These are phyloP conservation scores for Lentinus brumalis DNA, from an alignment of 768 basidiomycete genomes.

Conservation along the genomic window DNA sequence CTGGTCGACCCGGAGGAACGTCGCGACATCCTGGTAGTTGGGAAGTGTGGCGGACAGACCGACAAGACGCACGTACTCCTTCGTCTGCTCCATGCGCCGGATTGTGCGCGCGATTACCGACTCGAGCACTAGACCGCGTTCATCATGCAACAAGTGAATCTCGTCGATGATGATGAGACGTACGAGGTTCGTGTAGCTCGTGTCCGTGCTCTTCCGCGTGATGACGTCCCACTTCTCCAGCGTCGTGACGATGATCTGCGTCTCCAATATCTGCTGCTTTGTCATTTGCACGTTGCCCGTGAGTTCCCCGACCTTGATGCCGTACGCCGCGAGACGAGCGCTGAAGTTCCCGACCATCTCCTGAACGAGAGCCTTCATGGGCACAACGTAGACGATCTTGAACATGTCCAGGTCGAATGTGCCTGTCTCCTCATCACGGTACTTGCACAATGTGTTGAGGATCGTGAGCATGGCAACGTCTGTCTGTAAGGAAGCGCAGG, in stretches of 20 bases:
- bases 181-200: constrained; percentile 95
- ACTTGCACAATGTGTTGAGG: constrained; percentile 84
- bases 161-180: constrained; percentile 97
- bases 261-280: constrained; percentile 94
- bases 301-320: constrained; percentile 89
- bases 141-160: constrained; percentile 96
- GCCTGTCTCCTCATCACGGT: constrained; percentile 79
- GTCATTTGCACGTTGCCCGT: constrained; percentile 99
- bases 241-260: constrained; percentile 97
- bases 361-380: constrained; percentile 99
- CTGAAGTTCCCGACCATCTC: constrained; percentile 98
- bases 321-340: constrained; percentile 66
- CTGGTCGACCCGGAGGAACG: constrained; percentile 93
- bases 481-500: too few species aligned
- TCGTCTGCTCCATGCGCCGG: constrained; percentile 91
- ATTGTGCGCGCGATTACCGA: constrained; percentile 89
- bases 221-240: constrained; percentile 99
- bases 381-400: constrained; percentile 97
- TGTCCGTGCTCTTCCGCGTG: constrained; percentile 96
- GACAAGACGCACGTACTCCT: constrained; percentile 90
- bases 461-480: constrained; percentile 97
- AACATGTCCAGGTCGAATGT: constrained; percentile 84
- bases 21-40: constrained; percentile 96
- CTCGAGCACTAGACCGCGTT: constrained; percentile 96
- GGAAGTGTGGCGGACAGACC: constrained; percentile 98